phyloP scores from a whole-genome alignment of 2,329 filamentous ascomycete species.

The Nigrograna mackinnonii region DNA sequence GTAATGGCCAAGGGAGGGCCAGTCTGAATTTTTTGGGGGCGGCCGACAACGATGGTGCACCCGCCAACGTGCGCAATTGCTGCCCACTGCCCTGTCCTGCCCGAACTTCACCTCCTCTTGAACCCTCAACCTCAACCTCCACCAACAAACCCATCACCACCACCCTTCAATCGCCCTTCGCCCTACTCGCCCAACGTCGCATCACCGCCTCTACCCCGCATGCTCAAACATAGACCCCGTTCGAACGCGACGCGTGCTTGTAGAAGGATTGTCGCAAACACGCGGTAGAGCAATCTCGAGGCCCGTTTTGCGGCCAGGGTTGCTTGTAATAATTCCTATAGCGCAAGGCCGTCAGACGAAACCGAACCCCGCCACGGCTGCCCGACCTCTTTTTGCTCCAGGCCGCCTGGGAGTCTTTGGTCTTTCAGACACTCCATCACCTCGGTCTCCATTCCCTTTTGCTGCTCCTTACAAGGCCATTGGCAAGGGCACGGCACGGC shows the following conservation, averaged over 20 bases:
- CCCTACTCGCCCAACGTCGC: slow-evolving; percentile 57
- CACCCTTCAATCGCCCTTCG: background rate
- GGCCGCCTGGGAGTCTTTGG: background rate
- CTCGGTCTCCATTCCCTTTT: background rate
- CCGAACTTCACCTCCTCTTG: background rate
- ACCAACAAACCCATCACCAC: no score
- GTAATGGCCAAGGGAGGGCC: no score
- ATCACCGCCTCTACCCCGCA: slow-evolving; percentile 53
- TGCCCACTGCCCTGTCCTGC: no score
- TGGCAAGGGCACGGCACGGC: background rate
- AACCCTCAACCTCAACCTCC: background rate
- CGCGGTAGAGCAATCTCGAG: slow-evolving; percentile 16
- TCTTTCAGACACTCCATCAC: background rate
- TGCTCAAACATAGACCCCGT: slow-evolving; percentile 6
- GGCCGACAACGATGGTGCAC: no score
- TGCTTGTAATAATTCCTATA: no score
- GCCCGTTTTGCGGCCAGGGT: slow-evolving; percentile 29
- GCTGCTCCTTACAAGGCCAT: background rate
- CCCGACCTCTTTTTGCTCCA: background rate
- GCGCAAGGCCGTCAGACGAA: slow-evolving; percentile 5
- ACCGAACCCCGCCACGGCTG: slow-evolving; percentile 7
- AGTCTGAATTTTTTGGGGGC: no score
- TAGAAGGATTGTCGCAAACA: slow-evolving; percentile 2
- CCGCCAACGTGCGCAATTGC: no score
- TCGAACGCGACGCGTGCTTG: slow-evolving; percentile 13